Evolutionary conservation across 83 land plant species (phyloP), one percentile per base, ranked within the genome.

Genomic region (Larix sibirica): DNA sequence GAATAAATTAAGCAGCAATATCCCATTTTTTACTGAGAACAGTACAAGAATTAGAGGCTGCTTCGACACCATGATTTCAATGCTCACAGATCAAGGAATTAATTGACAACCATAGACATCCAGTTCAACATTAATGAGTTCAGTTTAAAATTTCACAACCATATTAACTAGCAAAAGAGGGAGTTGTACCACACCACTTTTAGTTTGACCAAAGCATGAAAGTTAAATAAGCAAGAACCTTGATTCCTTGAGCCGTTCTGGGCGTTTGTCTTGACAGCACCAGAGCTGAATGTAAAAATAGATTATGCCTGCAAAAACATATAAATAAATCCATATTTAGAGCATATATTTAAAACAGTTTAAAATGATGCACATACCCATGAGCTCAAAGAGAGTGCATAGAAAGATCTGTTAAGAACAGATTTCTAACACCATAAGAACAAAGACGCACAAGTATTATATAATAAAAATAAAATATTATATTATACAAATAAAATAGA

Each of bases 241-340:
- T 94, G 66, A 95, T 90, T 85, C 91, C 95, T 54, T 83, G 82
- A 28, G 84, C 88, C 1, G 96, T 90, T 21, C 81, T 89, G 28
- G 94, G 90, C 17, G 88, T 85, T 81, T 88, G 92, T 80, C 98
- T 83, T 17, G 96, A 90, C 16, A 95, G 90, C 42, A 95, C 98
- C 31, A 95, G 91, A 47, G 98, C 98, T 17, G 98, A 95, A 64
- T 95, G 98, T 20, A 95, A 87, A 79, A 90, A 95, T 0, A 95
- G 87, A 80, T 95, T 95, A 82, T 95, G 98, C 86, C 98, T 95
- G 95, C 20, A 50, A 50, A 50, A 50, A 10, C 12, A 50, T 50
- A 50, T 50, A 50, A 50, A 50, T 50, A 50, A 50, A 10, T 50
- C 50, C 50, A 47, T 50, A 50, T 50, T 50, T 10, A 10, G 13